A percentile compares a stretch with the other conserved stretches of the same genome.
These are phyloP conservation scores for Globisporangium mamillatum DNA, from an alignment of 352 stramenopile genomes.

Conservation along the genomic window DNA sequence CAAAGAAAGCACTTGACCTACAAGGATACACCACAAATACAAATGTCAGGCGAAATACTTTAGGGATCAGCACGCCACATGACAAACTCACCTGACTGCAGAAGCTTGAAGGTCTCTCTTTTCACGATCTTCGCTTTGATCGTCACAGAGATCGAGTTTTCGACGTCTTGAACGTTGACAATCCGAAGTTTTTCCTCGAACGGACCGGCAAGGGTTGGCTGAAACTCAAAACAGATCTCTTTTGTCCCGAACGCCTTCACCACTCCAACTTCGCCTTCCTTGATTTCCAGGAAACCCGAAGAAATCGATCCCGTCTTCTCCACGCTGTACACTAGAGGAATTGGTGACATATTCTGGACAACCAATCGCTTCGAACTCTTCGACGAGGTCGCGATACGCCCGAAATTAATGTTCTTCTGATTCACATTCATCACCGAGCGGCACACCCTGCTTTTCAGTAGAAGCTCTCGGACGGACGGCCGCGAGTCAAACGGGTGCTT, in stretches of 20 bases:
- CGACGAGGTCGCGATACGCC: constrained; percentile 78
- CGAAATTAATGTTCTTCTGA: constrained; percentile 92
- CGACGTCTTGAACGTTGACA: constrained; percentile 86
- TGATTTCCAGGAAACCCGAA: constrained; percentile 87
- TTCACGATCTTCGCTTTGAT: constrained; percentile 91
- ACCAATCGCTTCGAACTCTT: constrained; percentile 85
- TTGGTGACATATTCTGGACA: constrained; percentile 86
- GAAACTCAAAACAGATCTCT: constrained; percentile 89
- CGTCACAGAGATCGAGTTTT: constrained; percentile 84
- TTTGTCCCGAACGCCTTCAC: constrained; percentile 87
- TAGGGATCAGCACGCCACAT: background rate
- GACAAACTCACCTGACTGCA: constrained; percentile 70
- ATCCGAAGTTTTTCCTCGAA: constrained; percentile 91
- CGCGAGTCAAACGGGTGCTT: constrained; percentile 83
- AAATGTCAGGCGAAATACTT: background rate
- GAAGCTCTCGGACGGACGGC: constrained; percentile 73
- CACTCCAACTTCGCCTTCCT: constrained; percentile 83
- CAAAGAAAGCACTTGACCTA: constrained; percentile 79
- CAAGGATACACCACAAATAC: background rate
- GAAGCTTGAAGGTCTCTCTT: constrained; percentile 86
- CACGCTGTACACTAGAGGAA: constrained; percentile 81
- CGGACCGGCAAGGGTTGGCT: constrained; percentile 76
- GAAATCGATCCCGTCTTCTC: constrained; percentile 91
- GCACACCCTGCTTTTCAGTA: constrained; percentile 83
- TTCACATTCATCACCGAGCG: constrained; percentile 89